Base-by-base conservation (phyloP, 805 yeast genomes). In the Wickerhamomyces pijperi region DNA sequence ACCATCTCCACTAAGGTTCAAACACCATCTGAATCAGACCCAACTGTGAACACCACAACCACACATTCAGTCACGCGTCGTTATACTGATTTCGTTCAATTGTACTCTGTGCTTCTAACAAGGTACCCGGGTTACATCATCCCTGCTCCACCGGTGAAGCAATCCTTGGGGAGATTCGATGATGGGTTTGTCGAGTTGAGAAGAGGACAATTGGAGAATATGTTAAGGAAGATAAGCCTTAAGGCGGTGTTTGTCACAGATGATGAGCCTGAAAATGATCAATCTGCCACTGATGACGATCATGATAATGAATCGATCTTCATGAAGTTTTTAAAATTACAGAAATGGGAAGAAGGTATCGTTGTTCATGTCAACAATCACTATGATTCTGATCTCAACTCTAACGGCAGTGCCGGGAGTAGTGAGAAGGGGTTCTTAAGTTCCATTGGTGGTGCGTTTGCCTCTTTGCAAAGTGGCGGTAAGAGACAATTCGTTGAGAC, bases 91-190 rank as follows among this genome's bases (percentile, higher is more conserved):
- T 90, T 92, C 60, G 65, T 95, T 44, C 90, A 97, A 97, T 67
- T 92, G 12, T 90, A 87, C 58, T 85, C 84, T 47, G 95, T 88
- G 49, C 64, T 92, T 19, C 83, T 82, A 52, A 73, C 75, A 51
- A 84, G 81, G 49, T 87, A 92, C 54, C 94, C 95, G 28, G 98
- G 98, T 1, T 68, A 71, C 42, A 78, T 92, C 29, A 78, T 92
- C 19, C 97, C 98, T 1, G 95, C 97, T 1, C 97, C 97, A 4
- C 88, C 97, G 0, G 94, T 84, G 43, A 94, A 92, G 58, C 95
- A 94, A 45, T 82, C 82, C 7, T 80, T 88, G 40, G 97, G 97
- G 4, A 71, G 96, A 45, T 87, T 92, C 60, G 86, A 86, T 50
- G 85, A 85, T 48, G 87, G 80, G 49, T 88, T 92, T 50, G 77